A percentile compares a stretch with the other conserved stretches of the same genome.
Evolutionary conservation across 1,284 basidiomycete species (phyloP).

Genomic region (Inonotus hispidus): DNA sequence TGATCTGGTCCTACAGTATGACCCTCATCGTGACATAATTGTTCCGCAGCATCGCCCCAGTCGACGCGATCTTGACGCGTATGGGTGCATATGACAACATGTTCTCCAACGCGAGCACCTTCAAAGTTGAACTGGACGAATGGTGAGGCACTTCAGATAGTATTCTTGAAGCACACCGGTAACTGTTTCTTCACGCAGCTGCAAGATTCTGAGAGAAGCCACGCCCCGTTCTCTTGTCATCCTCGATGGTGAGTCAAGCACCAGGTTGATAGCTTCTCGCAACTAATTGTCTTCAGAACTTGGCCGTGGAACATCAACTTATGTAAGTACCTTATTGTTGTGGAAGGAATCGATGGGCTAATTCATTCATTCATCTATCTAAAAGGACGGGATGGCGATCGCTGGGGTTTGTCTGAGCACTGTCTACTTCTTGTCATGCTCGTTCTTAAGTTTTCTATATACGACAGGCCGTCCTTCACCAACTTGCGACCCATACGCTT

Average conservation of each 20-base stretch:
- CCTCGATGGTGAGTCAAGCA: slow-evolving; percentile 67
- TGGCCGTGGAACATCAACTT: slow-evolving; percentile 79
- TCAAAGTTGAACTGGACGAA: slow-evolving; percentile 96
- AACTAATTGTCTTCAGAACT: background rate
- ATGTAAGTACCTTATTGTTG: slow-evolving; percentile 42
- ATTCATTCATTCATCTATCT: slow-evolving; percentile 27
- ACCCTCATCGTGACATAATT: background rate
- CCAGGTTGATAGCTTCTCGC: background rate
- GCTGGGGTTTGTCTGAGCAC: slow-evolving; percentile 56
- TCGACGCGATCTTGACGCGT: slow-evolving; percentile 92
- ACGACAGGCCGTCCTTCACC: slow-evolving; percentile 86
- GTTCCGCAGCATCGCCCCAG: slow-evolving; percentile 66
- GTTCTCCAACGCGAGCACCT: slow-evolving; percentile 92
- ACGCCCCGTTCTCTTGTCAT: slow-evolving; percentile 91
- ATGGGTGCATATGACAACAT: slow-evolving; percentile 99
- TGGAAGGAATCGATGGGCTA: background rate
- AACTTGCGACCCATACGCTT: slow-evolving; percentile 86
- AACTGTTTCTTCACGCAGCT: slow-evolving; percentile 40
- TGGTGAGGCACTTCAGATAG: slow-evolving; percentile 45
- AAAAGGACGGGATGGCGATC: slow-evolving; percentile 91
- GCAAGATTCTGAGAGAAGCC: slow-evolving; percentile 86
- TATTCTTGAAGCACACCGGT: background rate
- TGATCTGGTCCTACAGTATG: slow-evolving; percentile 1
- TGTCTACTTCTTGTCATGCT: background rate
- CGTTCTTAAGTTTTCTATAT: slow-evolving; percentile 13